These are phyloP conservation scores for Nitzschia sp. DNA, from an alignment of 108 stramenopile genomes.

Conservation along the genomic window DNA sequence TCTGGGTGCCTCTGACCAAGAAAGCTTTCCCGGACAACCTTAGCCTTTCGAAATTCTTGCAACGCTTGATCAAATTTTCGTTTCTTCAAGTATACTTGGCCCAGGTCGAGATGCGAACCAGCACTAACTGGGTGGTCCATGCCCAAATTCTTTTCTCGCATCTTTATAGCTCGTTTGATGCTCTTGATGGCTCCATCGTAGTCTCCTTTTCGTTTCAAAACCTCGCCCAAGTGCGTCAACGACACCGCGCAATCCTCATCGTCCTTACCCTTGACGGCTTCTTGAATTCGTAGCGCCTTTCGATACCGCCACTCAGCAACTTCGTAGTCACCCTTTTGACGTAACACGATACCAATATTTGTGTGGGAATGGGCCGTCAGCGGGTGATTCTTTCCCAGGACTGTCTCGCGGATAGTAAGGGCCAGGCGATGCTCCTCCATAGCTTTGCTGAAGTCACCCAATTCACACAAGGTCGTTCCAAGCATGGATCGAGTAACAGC, in stretches of 20 bases:
- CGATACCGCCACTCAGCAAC: constrained; percentile 27
- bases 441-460: constrained; percentile 30
- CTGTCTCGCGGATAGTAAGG: constrained; percentile 35
- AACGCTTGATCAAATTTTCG: constrained; percentile 30
- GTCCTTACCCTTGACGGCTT: constrained; percentile 33
- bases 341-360: constrained; percentile 33
- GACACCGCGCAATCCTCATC: constrained; percentile 32
- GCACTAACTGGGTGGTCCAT: constrained; percentile 31
- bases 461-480: constrained; percentile 21
- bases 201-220: constrained; percentile 24
- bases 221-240: constrained; percentile 26
- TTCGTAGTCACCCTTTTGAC: constrained; percentile 34
- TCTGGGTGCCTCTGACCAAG: constrained; percentile 33
- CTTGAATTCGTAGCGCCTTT: constrained; percentile 34
- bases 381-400: constrained; percentile 30
- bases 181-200: constrained; percentile 26
- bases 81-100: constrained; percentile 18
- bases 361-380: constrained; percentile 33
- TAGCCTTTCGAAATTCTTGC: constrained; percentile 27
- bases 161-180: constrained; percentile 28
- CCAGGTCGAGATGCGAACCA: constrained; percentile 29
- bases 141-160: constrained; percentile 31
- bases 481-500: constrained; percentile 32
- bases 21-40: constrained; percentile 31
- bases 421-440: constrained; percentile 38